A percentile compares a stretch with the other conserved stretches of the same genome.
Evolutionary conservation across 2,329 filamentous ascomycete genomes (phyloP).

Genomic region (Aspergillus luchuensis): DNA sequence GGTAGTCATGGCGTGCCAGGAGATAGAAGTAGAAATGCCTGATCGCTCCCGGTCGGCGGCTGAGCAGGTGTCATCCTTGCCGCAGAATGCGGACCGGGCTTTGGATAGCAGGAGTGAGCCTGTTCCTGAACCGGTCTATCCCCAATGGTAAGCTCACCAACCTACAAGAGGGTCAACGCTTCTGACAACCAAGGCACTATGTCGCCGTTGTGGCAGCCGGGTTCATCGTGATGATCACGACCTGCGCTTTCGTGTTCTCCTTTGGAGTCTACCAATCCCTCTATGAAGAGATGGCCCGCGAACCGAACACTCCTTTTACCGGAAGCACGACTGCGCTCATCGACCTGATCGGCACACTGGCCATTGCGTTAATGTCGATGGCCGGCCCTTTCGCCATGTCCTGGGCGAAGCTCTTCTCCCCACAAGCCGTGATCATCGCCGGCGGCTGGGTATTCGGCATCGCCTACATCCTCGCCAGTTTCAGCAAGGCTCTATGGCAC

Average conservation of each 20-base stretch:
- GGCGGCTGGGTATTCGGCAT: conserved; percentile 40
- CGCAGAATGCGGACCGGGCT: not conserved
- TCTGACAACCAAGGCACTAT: conserved; percentile 11
- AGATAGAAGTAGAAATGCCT: not conserved
- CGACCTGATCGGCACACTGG: conserved; percentile 42
- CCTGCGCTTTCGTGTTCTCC: conserved; percentile 43
- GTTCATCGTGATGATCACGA: conserved; percentile 39
- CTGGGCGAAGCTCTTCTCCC: conserved; percentile 40
- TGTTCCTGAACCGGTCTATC: not conserved
- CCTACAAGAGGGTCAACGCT: no score
- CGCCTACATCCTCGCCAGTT: conserved; percentile 38
- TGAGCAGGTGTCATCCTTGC: not conserved
- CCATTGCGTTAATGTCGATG: conserved; percentile 42
- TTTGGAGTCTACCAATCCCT: conserved; percentile 47
- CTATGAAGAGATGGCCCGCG: conserved; percentile 39
- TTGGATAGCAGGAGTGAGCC: not conserved
- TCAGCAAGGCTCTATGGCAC: conserved; percentile 39
- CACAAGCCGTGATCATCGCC: conserved; percentile 33
- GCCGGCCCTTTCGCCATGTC: conserved; percentile 39
- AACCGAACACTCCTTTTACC: conserved; percentile 36
- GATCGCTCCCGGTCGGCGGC: not conserved
- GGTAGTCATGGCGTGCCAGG: not conserved
- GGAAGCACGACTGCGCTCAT: conserved; percentile 39
- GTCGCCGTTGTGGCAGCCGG: conserved; percentile 25
- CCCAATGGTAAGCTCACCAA: not conserved